Percentiles rank a stretch among this genome's conserved stretches.
These are phyloP conservation scores for Termitomyces sp. DNA, from an alignment of 768 basidiomycete genomes.

Conservation along the genomic window DNA sequence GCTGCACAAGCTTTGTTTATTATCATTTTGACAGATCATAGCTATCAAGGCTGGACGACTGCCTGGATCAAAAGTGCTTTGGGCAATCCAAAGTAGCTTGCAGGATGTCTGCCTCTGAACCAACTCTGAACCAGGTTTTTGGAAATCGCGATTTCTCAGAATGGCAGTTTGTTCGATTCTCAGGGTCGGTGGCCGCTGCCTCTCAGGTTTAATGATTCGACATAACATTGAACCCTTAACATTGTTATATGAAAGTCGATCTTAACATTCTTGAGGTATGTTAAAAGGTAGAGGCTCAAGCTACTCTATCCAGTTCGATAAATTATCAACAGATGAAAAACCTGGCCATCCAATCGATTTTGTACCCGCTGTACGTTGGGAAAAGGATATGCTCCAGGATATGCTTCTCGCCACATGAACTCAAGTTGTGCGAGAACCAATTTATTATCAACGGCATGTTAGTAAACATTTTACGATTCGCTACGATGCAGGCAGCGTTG, in stretches of 20 bases:
- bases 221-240: neutral
- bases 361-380: neutral
- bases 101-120: neutral
- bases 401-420: neutral
- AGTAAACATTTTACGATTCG: neutral
- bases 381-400: neutral
- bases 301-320: neutral
- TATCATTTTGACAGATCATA: neutral
- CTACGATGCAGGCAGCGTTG: neutral
- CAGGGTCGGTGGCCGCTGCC: neutral
- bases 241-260: neutral
- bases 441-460: neutral
- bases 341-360: neutral
- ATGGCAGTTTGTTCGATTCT: neutral
- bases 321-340: neutral
- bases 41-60: neutral
- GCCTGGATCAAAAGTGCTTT: neutral
- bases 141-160: neutral
- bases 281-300: neutral
- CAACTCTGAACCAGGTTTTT: neutral
- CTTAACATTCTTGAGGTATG: neutral
- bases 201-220: neutral
- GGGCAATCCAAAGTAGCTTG: neutral
- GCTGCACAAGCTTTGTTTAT: neutral
- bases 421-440: neutral